Base-by-base conservation (phyloP, 2,329 filamentous ascomycete genomes). In the Tricladium varicosporioides region DNA sequence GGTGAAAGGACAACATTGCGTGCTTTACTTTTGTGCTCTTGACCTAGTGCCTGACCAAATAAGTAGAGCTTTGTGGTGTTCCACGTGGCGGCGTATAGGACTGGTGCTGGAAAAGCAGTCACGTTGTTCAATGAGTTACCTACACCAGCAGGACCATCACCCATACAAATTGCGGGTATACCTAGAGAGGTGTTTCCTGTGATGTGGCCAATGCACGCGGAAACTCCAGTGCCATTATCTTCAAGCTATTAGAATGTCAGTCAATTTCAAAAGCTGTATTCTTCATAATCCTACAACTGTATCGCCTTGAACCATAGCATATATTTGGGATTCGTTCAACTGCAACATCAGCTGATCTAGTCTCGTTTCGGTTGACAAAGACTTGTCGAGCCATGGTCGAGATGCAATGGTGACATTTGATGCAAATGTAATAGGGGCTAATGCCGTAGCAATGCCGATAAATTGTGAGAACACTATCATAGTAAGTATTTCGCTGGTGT, bases 11-110 rank as follows among this genome's bases (percentile, higher is more conserved):
- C 36, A 10, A 40, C 36, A 40, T 40, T 85, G 8, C 87, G 80
- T 52, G 84, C 86, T 71, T 91, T 91, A 2, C 54, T 80, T 55
- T 77, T 78, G 66, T 85, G 81, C 67, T 89, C 86, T 52, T 77
- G 73, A 11, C 83, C 86, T 80, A 89, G 87, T 56, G 84, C 82
- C 60, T 78, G 73, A 48, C 86, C 86, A 46, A 84, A 81, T 36
- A 76, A 74, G 67, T 84, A 84, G 59, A 85, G 81, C 49, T 88
- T 77, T 16, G 76, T 72, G 57, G 80, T 80, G 69, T 87, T 83
- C 80, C 84, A 89, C 9, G 86, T 87, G 4, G 85, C 83, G 18
- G 82, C 86, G 9, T 55, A 48, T 10, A 55, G 31, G 18, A 57
- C 47, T 31, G 54, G 54, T 9, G 59, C 44, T 5, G 56, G 59